Percentiles rank a stretch among this genome's conserved stretches.
These are phyloP conservation scores for Senna siamea DNA, from an alignment of 306 rosid genomes.

Conservation along the genomic window DNA sequence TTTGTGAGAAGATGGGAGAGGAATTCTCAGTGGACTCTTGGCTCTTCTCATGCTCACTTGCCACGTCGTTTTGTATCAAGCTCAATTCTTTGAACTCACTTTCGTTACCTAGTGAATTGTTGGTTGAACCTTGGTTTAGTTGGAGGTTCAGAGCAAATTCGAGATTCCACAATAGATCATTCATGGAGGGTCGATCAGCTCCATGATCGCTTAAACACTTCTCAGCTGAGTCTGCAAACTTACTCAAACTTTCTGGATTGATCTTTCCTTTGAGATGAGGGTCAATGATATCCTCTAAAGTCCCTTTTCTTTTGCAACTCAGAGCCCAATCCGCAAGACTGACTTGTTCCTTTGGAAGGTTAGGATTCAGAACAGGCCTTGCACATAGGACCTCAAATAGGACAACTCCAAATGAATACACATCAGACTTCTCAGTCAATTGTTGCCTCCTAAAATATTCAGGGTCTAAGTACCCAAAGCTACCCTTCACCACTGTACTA, in stretches of 20 bases:
- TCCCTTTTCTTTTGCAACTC: constrained; percentile 50
- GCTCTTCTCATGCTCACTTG: constrained; percentile 23
- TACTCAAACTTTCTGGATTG: constrained; percentile 54
- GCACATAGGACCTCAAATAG: constrained; percentile 55
- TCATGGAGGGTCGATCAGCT: constrained; percentile 57
- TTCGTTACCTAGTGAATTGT: background rate
- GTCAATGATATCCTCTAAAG: constrained; percentile 52
- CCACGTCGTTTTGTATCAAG: constrained; percentile 29
- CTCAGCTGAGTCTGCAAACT: constrained; percentile 57
- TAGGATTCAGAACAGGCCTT: constrained; percentile 55
- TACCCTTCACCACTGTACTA: constrained; percentile 63
- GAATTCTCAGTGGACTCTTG: constrained; percentile 35
- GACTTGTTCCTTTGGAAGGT: constrained; percentile 57
- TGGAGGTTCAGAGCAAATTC: constrained; percentile 58
- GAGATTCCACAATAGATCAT: constrained; percentile 60
- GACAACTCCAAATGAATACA: constrained; percentile 64
- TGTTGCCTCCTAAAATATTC: constrained; percentile 68
- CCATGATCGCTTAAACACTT: constrained; percentile 61
- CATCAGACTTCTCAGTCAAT: constrained; percentile 61
- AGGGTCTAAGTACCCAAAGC: constrained; percentile 65
- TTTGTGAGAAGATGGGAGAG: constrained; percentile 47
- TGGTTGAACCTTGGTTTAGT: constrained; percentile 21
- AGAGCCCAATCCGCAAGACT: constrained; percentile 65
- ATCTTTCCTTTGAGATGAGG: constrained; percentile 48
- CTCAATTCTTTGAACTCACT: constrained; percentile 36